Evolutionary conservation across 768 basidiomycete genomes (phyloP).

Genomic region (Leccinum arenicola): DNA sequence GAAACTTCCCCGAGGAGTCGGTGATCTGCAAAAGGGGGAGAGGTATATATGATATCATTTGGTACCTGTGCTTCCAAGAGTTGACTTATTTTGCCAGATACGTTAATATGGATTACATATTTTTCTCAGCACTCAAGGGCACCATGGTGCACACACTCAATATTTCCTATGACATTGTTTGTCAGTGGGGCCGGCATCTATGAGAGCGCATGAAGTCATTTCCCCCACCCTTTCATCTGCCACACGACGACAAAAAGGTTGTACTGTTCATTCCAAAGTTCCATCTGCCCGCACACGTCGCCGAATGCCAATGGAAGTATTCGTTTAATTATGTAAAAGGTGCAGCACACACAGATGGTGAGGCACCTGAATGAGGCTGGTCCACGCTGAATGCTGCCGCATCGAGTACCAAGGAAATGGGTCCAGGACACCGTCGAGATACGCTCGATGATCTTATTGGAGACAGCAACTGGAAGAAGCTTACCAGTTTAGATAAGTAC

Average conservation of each 20-base stretch:
- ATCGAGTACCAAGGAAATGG: neutral
- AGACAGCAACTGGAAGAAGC: neutral
- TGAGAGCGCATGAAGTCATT: neutral
- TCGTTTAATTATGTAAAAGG: neutral
- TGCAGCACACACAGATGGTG: neutral
- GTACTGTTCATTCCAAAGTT: neutral
- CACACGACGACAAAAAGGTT: neutral
- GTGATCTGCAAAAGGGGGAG: conserved; percentile 20
- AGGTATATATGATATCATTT: neutral
- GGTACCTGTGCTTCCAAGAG: no score
- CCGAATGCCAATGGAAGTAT: neutral
- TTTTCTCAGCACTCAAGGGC: neutral
- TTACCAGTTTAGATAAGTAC: neutral
- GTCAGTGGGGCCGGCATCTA: neutral
- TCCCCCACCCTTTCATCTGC: neutral
- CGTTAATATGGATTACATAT: neutral
- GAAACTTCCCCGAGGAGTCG: conserved; percentile 15
- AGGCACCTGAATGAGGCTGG: neutral
- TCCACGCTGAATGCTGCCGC: neutral
- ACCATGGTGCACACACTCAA: neutral
- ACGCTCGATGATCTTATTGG: neutral
- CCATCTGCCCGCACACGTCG: neutral
- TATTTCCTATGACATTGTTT: neutral
- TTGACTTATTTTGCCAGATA: neutral
- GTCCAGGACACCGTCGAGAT: neutral